phyloP scores from a whole-genome alignment of 176 grass and related monocot species.

The Elymus sibiricus region DNA sequence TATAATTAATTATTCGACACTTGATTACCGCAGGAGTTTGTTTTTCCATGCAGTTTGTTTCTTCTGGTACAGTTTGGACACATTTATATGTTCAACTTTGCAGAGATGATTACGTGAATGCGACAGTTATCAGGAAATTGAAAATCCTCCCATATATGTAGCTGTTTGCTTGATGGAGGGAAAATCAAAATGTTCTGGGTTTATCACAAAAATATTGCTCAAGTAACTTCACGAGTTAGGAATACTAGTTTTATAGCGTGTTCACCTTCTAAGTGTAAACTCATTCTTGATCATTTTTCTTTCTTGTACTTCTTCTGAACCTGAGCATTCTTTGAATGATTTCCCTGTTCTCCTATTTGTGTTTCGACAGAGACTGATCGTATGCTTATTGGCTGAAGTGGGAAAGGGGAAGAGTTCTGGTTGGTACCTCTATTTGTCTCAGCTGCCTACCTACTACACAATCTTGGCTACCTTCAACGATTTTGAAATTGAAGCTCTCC shows the following conservation, averaged over 20 bases:
- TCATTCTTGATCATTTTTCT: neutral
- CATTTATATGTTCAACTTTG: neutral
- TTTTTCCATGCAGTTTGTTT: neutral
- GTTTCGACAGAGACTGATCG: constrained; percentile 52
- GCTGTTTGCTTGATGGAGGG: constrained; percentile 11
- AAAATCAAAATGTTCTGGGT: neutral
- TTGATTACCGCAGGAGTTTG: neutral
- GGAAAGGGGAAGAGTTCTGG: constrained; percentile 63
- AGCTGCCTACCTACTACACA: constrained; percentile 71
- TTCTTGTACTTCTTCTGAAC: neutral
- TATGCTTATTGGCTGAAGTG: constrained; percentile 81
- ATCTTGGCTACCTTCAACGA: constrained; percentile 68
- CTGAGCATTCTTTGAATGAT: constrained; percentile 1
- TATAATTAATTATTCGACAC: neutral
- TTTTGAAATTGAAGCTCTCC: constrained; percentile 76
- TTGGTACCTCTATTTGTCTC: constrained; percentile 84
- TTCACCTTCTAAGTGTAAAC: neutral
- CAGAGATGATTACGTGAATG: neutral
- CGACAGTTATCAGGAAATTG: neutral
- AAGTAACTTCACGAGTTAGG: neutral
- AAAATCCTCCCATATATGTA: neutral
- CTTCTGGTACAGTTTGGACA: neutral
- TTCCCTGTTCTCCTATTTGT: constrained; percentile 12
- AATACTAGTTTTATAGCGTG: neutral
- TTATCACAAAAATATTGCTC: neutral